Conservation (phyloP, 495 filamentous ascomycete genomes). For the Neurospora sp. region DNA sequence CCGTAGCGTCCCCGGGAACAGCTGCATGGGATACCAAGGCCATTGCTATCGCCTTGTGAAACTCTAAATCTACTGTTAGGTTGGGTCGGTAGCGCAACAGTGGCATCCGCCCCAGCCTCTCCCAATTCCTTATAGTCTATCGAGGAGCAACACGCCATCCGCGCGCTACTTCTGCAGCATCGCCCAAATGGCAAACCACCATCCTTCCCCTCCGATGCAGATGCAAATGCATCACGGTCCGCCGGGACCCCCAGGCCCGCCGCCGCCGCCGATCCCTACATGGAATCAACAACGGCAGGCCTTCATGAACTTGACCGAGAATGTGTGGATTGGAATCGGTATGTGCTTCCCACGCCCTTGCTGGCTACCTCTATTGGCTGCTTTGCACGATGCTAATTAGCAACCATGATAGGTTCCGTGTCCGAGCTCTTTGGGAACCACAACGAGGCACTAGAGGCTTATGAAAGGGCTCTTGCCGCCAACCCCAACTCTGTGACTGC, state of each 20-base stretch:
- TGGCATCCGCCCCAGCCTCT: not conserved
- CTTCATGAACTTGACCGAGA: conserved; percentile 56
- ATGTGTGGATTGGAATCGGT: conserved; percentile 93
- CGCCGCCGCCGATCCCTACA: conserved; percentile 22
- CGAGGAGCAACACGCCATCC: not conserved
- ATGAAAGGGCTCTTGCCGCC: conserved; percentile 77
- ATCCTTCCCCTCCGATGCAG: conserved; percentile 45
- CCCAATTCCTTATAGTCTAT: not conserved
- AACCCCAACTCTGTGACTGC: conserved; percentile 86
- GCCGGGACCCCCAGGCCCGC: conserved; percentile 37
- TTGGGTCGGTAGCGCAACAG: not conserved
- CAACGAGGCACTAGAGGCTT: conserved; percentile 78
- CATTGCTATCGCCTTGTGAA: not conserved
- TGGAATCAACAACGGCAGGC: conserved; percentile 33
- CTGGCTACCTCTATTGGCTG: not conserved
- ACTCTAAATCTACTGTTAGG: not conserved
- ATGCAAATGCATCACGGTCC: conserved; percentile 50
- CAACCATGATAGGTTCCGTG: conserved; percentile 53
- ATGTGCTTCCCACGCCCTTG: conserved; percentile 21
- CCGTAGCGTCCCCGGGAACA: not conserved
- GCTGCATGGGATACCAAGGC: not conserved
- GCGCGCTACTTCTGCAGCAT: not conserved
- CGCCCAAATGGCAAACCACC: conserved; percentile 42
- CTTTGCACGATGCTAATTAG: conserved; percentile 12
- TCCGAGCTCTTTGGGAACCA: conserved; percentile 83